Evolutionary conservation across 2,329 filamentous ascomycete genomes (phyloP), one percentile per base, ranked within the genome.

Genomic region (Stemphylium beticola): DNA sequence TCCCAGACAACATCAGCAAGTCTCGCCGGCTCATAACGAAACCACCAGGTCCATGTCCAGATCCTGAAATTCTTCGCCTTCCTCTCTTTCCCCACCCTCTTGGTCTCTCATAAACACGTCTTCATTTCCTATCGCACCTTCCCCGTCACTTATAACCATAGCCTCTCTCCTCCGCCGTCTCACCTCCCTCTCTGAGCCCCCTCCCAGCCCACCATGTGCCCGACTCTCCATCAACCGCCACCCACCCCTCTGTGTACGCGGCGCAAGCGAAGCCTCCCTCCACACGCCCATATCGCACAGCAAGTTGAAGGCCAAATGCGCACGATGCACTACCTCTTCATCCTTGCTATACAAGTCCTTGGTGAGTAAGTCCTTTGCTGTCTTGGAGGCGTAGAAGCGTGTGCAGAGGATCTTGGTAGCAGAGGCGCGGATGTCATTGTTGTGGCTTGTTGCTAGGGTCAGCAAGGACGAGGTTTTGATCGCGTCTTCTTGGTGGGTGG

Each of bases 121-220:
- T 39, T 86, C 85, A 59, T 86, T 84, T 4, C 84, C 86, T 39
- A 96, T 74, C 1, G 90, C 89, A 29, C 88, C 83, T 18, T 85
- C 91, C n/a, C 91, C 90, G 67, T 96, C 92, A 67, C 92, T 93
- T 52, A 96, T 79, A 17, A 97, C 92, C 85, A 97, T 93, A 4
- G 92, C 92, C 77, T 96, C 92, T 62, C 92, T 83, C 68, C 93
- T 84, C 44, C 91, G 83, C 61, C 92, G 83, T 55, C 92, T 81
- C 56, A 93, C 80, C 48, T 88, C 84, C 66, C 90, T 87, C 72
- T 93, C 90, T 69, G 48, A 47, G 87, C 87, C 6, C 76, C 79
- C 55, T 80, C 54, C 24, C 46, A 17, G 10, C 15, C 51, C 22
- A 37, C 18, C 11, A 17, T 48, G 50, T 43, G 37, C 86, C 70